A percentile compares a stretch with the other conserved stretches of the same genome.
Evolutionary conservation across 2,329 filamentous ascomycete species (phyloP).

Genomic region (Berkeleyomyces basicola): DNA sequence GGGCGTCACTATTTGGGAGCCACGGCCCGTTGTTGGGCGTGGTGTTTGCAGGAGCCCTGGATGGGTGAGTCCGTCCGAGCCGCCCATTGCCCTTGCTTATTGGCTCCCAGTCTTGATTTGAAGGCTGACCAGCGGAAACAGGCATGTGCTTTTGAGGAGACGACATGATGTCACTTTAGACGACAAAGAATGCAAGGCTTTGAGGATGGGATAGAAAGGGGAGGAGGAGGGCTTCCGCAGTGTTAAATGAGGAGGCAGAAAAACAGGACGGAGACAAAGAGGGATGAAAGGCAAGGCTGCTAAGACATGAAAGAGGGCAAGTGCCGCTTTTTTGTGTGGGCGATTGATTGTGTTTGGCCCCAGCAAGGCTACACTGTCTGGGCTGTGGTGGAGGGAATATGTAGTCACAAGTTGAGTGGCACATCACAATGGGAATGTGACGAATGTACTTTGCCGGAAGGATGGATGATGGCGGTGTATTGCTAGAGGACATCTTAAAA

Average conservation of each 20-base stretch:
- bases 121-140: neutral
- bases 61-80: too few species aligned
- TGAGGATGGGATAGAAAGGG: neutral
- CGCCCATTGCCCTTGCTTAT: neutral
- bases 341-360: neutral
- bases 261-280: neutral
- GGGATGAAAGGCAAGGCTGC: neutral
- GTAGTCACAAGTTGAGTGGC: neutral
- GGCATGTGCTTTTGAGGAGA: neutral
- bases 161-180: neutral
- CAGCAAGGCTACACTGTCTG: neutral
- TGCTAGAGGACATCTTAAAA: neutral
- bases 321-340: neutral
- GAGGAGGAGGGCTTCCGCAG: neutral
- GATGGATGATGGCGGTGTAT: neutral
- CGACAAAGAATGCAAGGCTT: neutral
- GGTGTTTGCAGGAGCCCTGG: neutral
- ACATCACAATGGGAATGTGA: neutral
- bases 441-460: neutral
- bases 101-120: neutral
- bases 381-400: neutral
- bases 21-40: neutral
- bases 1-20: neutral
- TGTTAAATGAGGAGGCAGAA: neutral
- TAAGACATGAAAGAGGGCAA: neutral